These are phyloP conservation scores for Salix brachista DNA, from an alignment of 345 rosid species.

Conservation along the genomic window DNA sequence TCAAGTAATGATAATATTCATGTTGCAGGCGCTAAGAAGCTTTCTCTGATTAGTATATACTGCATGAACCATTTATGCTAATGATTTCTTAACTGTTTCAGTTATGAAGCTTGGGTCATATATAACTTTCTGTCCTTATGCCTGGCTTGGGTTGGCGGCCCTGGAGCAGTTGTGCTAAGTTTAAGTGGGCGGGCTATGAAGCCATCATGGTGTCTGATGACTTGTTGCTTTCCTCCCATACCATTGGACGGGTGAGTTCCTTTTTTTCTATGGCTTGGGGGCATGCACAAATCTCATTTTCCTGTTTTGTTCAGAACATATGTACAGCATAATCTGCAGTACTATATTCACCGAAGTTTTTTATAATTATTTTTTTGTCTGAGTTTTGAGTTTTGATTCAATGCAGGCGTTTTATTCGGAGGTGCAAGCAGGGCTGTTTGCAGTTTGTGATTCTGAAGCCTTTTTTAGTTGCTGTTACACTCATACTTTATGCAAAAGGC, in stretches of 20 bases:
- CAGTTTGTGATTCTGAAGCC: constrained; percentile 98
- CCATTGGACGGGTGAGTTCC: constrained; percentile 84
- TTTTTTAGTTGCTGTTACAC: constrained; percentile 77
- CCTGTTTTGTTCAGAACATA: not conserved
- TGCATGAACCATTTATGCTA: not conserved
- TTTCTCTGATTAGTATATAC: not conserved
- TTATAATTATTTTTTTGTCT: not conserved
- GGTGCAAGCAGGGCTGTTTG: constrained; percentile 97
- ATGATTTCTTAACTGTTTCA: constrained; percentile 31
- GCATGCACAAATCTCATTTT: not conserved
- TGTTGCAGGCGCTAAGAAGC: not conserved
- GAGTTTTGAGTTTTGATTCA: constrained; percentile 2
- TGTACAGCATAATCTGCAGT: not conserved
- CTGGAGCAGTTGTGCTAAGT: constrained; percentile 90
- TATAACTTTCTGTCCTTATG: constrained; percentile 87
- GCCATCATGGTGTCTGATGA: constrained; percentile 82
- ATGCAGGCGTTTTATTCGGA: constrained; percentile 84
- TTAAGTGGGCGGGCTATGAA: constrained; percentile 76
- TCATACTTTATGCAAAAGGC: constrained; percentile 87
- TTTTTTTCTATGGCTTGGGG: not conserved
- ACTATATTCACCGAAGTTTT: not conserved
- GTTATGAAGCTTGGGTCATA: constrained; percentile 98
- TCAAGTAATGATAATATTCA: not conserved
- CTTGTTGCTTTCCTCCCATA: constrained; percentile 85
- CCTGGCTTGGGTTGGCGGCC: constrained; percentile 99